Evolutionary conservation across 2,329 filamentous ascomycete genomes (phyloP), one percentile per base, ranked within the genome.

Genomic region (Escovopsis sp.): DNA sequence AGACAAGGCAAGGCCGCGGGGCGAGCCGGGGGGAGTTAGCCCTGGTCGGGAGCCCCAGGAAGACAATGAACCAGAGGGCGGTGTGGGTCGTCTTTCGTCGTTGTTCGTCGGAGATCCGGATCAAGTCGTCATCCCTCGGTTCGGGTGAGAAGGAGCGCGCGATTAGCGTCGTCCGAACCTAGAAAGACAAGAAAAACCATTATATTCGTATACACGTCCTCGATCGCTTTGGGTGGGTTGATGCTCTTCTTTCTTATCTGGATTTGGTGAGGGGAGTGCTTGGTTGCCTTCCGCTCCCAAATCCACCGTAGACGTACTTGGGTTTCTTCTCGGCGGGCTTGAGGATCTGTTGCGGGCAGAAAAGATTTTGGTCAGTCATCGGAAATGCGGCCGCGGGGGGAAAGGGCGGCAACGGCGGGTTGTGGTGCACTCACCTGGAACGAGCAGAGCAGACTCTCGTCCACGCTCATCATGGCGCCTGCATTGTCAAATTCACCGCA

Each of bases 271-370:
- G 46, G 44, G 47, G 42, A 41, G 39, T 43, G 43, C 35, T 40
- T 43, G 47, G 42, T 43, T 45, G 48, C 44, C 44, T 45, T 42
- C 42, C 40, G 65, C 71, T 70, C 65, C 72, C 76, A 62, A 79
- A 70, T 66, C 72, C 70, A 66, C 69, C 70, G 66, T 76, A 72
- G 58, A 92, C 87, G 71, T 93, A 96, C 87, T 96, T 96, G 84
- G 94, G 88, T 79, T 98, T 98, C 79, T 98, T 98, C 76, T 98
- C 90, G 62, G 90, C 90, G 55, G 90, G 90, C 71, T 96, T 98
- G 68, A 98, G 72, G 58, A 98, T 96, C 85, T 93, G 49, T 19
- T 27, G 3, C 10, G 14, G 6, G 17, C 15, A 7, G 6, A 29
- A 19, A 8, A 14, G 27, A 12, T 16, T 18, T 12, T 33, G 9